Evolutionary conservation across 164 flowering plant genomes (phyloP).

Genomic region (Magnolia officinalis): DNA sequence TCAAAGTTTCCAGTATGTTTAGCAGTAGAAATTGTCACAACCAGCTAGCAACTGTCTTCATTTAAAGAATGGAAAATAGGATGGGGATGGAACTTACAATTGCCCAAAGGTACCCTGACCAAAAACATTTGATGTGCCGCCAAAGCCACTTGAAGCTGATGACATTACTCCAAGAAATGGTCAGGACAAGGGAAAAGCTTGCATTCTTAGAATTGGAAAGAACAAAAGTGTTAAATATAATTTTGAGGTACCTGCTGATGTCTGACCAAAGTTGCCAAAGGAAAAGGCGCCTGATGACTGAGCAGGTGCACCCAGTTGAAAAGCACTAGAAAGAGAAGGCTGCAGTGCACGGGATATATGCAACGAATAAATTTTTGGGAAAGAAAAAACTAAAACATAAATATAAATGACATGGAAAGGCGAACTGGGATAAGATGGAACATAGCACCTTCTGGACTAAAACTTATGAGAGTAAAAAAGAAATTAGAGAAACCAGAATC

Average conservation of each 20-base stretch:
- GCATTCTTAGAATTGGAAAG: constrained; percentile 17
- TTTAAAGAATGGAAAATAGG: neutral
- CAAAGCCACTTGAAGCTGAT: neutral
- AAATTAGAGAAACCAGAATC: neutral
- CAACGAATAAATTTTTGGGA: neutral
- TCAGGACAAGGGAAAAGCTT: neutral
- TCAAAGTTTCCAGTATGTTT: neutral
- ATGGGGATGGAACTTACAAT: neutral
- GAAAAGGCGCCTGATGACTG: constrained; percentile 26
- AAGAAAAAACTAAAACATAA: neutral
- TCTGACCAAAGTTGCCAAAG: constrained; percentile 54
- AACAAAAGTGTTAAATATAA: constrained; percentile 30
- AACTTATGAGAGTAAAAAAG: neutral
- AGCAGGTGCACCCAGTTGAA: constrained; percentile 29
- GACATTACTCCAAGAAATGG: neutral
- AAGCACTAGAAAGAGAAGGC: constrained; percentile 48
- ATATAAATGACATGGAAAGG: neutral
- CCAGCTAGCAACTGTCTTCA: neutral
- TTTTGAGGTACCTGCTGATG: constrained; percentile 69
- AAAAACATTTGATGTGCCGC: neutral
- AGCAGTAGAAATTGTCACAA: neutral
- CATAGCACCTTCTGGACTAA: neutral
- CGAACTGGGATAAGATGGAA: neutral
- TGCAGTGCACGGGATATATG: constrained; percentile 7
- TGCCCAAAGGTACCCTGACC: neutral